phyloP scores from a whole-genome alignment of 2,329 filamentous ascomycete genomes.

The Colletotrichum sp. region DNA sequence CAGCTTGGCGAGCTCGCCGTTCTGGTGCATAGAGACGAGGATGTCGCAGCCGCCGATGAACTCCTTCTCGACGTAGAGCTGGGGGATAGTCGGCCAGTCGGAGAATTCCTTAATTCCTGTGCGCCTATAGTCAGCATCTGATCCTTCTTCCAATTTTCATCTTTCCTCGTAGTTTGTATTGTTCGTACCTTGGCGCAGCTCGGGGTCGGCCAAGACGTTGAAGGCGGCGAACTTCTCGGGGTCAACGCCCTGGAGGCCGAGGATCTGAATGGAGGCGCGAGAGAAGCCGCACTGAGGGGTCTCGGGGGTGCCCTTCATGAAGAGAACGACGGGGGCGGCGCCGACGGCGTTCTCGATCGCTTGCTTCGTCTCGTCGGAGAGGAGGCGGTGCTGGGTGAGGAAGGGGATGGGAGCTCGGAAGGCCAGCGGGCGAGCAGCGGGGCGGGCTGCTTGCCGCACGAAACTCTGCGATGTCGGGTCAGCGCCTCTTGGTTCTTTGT shows the following conservation, averaged over 20 bases:
- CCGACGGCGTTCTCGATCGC: slow-evolving; percentile 91
- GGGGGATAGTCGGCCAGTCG: slow-evolving; percentile 98
- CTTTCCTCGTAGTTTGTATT: neutral
- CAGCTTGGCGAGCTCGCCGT: slow-evolving; percentile 88
- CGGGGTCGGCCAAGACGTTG: slow-evolving; percentile 92
- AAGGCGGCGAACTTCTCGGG: slow-evolving; percentile 97
- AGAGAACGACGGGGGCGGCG: slow-evolving; percentile 91
- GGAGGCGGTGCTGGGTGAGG: slow-evolving; percentile 61
- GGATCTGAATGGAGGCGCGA: slow-evolving; percentile 90
- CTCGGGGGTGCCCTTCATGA: slow-evolving; percentile 99
- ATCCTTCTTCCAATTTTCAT: neutral
- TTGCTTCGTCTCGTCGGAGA: slow-evolving; percentile 79
- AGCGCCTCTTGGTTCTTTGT: neutral
- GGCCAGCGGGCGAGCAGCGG: slow-evolving; percentile 30
- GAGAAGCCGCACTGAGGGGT: slow-evolving; percentile 97
- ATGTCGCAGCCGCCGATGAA: slow-evolving; percentile 99
- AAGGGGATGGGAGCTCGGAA: slow-evolving; percentile 22
- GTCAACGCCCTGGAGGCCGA: slow-evolving; percentile 93
- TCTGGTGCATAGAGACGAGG: slow-evolving; percentile 95
- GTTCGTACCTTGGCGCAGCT: slow-evolving; percentile 76
- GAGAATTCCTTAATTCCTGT: slow-evolving; percentile 98
- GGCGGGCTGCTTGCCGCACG: slow-evolving; percentile 42
- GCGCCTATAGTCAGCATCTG: neutral
- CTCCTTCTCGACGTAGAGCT: slow-evolving; percentile 94
- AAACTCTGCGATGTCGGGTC: slow-evolving; percentile 32